phyloP scores from a whole-genome alignment of 208 protist genomes.

The Leishmania turanica region DNA sequence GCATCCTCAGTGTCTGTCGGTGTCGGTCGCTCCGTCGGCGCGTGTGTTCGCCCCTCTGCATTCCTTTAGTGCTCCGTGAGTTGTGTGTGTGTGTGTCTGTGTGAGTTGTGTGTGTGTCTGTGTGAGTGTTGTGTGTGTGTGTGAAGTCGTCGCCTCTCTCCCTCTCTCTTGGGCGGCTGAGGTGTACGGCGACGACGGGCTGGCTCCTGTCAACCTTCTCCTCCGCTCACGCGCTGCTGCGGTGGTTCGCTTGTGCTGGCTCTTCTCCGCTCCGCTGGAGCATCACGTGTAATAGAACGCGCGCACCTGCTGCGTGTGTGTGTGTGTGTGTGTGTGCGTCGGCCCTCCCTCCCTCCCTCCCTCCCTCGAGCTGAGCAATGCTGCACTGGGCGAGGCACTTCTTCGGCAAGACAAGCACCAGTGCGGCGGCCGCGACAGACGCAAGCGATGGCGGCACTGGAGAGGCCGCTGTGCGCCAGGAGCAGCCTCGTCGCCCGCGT shows the following conservation, averaged over 20 bases:
- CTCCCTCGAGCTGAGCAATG: background rate
- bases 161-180: no score
- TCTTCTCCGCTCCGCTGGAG: no score
- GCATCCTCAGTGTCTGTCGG: background rate
- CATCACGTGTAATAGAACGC: no score
- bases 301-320: background rate
- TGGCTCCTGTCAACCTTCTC: no score
- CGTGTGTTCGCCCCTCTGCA: background rate
- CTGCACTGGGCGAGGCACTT: slow-evolving; percentile 3
- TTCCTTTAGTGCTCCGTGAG: background rate
- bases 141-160: no score
- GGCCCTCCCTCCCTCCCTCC: background rate
- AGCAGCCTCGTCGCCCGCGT: background rate
- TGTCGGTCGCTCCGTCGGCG: background rate
- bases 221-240: no score
- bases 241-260: no score
- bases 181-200: no score
- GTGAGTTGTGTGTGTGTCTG: background rate
- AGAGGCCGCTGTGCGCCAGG: background rate
- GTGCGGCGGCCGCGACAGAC: background rate
- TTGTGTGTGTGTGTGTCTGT: background rate
- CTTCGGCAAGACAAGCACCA: background rate
- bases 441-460: background rate
- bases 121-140: no score
- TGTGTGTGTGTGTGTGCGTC: background rate